Evolutionary conservation across 73 alveolate species (phyloP).

Genomic region (Paramecium tetraurelia): DNA sequence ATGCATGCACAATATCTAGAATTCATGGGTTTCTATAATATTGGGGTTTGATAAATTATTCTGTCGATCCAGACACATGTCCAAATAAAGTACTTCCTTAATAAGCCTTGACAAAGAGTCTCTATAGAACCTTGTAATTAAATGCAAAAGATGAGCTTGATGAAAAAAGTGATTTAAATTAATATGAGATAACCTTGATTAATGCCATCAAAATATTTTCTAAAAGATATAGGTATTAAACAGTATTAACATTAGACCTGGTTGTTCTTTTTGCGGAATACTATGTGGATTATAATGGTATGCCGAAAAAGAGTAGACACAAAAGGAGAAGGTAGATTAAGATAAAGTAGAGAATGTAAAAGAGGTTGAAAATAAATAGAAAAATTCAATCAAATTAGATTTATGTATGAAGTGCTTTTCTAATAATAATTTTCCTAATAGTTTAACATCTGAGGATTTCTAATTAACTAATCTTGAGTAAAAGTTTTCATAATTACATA

Average conservation of each 20-base stretch:
- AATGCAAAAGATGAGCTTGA: slow-evolving; percentile 51
- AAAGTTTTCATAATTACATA: neutral
- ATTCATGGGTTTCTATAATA: slow-evolving; percentile 94
- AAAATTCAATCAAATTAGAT: neutral
- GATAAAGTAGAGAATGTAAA: neutral
- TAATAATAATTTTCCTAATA: slow-evolving; percentile 48
- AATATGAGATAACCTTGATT: slow-evolving; percentile 21
- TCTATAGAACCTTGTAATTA: neutral
- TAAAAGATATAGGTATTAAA: slow-evolving; percentile 45
- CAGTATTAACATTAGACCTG: neutral
- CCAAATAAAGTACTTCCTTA: slow-evolving; percentile 80
- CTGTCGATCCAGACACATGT: slow-evolving; percentile 93
- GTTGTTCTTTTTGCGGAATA: slow-evolving; percentile 58
- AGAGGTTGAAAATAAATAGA: neutral
- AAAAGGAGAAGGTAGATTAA: neutral
- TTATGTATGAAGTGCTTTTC: slow-evolving; percentile 55
- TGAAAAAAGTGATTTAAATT: slow-evolving; percentile 35
- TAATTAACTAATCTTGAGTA: neutral
- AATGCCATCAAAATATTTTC: slow-evolving; percentile 35
- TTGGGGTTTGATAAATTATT: slow-evolving; percentile 97
- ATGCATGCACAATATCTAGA: slow-evolving; percentile 93
- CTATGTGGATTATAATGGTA: slow-evolving; percentile 60
- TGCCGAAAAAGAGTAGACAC: neutral
- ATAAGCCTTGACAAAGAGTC: slow-evolving; percentile 8
- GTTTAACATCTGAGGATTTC: slow-evolving; percentile 46